phyloP scores from a whole-genome alignment of 768 basidiomycete genomes.

The Pisolithus tinctorius region DNA sequence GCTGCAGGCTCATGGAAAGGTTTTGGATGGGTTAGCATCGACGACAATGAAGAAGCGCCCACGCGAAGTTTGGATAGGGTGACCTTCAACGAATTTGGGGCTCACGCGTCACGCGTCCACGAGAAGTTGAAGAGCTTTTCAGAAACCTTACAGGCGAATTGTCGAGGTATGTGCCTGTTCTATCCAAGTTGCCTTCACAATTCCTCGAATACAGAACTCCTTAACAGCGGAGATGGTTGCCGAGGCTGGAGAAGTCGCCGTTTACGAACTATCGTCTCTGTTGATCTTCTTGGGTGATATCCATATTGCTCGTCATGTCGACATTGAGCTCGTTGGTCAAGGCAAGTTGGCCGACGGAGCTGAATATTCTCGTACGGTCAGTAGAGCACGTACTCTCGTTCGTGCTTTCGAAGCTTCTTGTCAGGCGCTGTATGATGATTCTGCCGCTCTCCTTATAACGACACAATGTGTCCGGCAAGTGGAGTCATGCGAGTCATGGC shows the following conservation, averaged over 20 bases:
- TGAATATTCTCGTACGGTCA: conserved; percentile 35
- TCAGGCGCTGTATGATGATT: conserved; percentile 47
- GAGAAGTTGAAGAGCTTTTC: conserved; percentile 19
- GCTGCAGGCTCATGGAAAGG: conserved; percentile 47
- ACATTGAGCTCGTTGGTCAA: conserved; percentile 37
- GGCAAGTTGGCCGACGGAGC: conserved; percentile 28
- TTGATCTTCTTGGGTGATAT: conserved; percentile 39
- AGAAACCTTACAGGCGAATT: conserved; percentile 13
- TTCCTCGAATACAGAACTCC: not conserved
- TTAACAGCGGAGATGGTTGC: conserved; percentile 17
- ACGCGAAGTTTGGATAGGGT: conserved; percentile 19
- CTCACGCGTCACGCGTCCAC: conserved; percentile 20
- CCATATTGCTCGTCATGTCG: conserved; percentile 46
- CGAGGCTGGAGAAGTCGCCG: conserved; percentile 25
- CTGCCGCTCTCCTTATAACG: conserved; percentile 33
- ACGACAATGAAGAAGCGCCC: conserved; percentile 27
- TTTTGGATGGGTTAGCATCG: conserved; percentile 41
- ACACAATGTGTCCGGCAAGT: conserved; percentile 29
- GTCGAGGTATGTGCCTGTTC: conserved; percentile 11
- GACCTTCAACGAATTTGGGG: conserved; percentile 30
- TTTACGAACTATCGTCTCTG: conserved; percentile 35
- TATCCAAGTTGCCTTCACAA: not conserved
- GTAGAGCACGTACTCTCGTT: conserved; percentile 40
- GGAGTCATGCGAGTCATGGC: conserved; percentile 19
- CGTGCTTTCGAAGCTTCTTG: conserved; percentile 41